These are phyloP conservation scores for Polytrichum formosum DNA, from an alignment of 225 moss, liverwort and hornwort species.

Conservation along the genomic window DNA sequence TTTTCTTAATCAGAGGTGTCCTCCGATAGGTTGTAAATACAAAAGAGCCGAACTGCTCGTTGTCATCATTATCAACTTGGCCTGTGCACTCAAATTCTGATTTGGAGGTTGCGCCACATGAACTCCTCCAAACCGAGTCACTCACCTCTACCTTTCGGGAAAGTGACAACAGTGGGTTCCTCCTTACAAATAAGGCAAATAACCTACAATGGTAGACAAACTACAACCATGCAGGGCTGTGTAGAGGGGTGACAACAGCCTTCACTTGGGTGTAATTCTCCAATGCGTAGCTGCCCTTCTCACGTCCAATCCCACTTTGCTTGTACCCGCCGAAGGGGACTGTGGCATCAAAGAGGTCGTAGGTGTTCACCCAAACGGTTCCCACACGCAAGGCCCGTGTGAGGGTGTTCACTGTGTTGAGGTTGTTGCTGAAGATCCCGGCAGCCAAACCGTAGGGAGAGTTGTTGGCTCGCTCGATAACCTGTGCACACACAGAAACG, in stretches of 20 bases:
- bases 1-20: too few relatives aligned
- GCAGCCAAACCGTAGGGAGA: slow-evolving; percentile 74
- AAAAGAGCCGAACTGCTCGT: neutral
- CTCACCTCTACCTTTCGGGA: neutral
- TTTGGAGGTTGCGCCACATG: neutral
- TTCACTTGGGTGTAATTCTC: slow-evolving; percentile 86
- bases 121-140: neutral
- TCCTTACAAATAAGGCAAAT: neutral
- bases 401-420: slow-evolving; percentile 64
- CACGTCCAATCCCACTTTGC: slow-evolving; percentile 90
- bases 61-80: neutral
- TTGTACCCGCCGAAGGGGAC: slow-evolving; percentile 90
- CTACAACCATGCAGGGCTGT: slow-evolving; percentile 63
- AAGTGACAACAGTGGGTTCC: neutral
- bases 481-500: slow-evolving; percentile 24
- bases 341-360: slow-evolving; percentile 64
- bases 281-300: slow-evolving; percentile 74
- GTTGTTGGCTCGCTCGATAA: slow-evolving; percentile 67
- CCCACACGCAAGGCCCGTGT: slow-evolving; percentile 65
- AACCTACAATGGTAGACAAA: neutral
- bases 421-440: slow-evolving; percentile 71
- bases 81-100: neutral
- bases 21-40: too few relatives aligned
- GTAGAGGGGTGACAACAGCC: slow-evolving; percentile 64
- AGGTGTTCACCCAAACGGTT: slow-evolving; percentile 78